Evolutionary conservation across 2,329 filamentous ascomycete genomes (phyloP), one percentile per base, ranked within the genome.

Genomic region (Pezicula neosporulosa): DNA sequence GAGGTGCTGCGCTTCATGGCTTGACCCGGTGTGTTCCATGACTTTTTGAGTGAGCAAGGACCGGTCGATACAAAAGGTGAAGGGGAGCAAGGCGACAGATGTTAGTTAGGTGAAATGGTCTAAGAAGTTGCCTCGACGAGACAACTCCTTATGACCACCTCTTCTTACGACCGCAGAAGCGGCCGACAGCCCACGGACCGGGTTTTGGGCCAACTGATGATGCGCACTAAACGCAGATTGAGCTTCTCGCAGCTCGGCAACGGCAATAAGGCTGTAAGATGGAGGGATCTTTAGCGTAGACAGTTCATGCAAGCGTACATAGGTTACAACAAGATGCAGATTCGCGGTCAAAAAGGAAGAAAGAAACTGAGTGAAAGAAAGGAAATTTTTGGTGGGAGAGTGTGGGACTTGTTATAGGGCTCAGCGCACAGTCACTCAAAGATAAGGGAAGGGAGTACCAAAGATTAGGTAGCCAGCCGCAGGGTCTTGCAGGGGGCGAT

Each of bases 1-100:
- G 55, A 93, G 81, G 67, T 92, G 89, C 58, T 87, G 77, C 44
- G 85, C 83, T 52, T 78, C 71, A 42, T 65, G 48, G 62, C 70
- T 76, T 57, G 78, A 78, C 56, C 80, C 79, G 53, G 71, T 75
- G 62, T 75, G 75, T 57, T 77, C 71, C 65, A 74, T 72, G 58
- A 69, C 71, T 54, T 53, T 56, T 49, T 61, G 57, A 44, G 59
- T 63, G 55, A 69, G 61, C 54, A 70, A 64, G 52, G 63, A 64
- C 61, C 64, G 64, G 66, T 68, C 62, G 53, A 66, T 68, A 52
- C 61, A 61, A 48, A 68, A 48, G 18, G 60, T 64, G 45, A 68
- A 68, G 13, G 66, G 66, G 42, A 67, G 54, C 59, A 66, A 63
- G 57, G 56, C 52, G 54, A 48, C 44, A 38, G 47, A 54, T 44